A percentile compares a stretch with the other conserved stretches of the same genome.
phyloP scores from a whole-genome alignment of 2,329 filamentous ascomycete genomes.

The Xylariaceae sp. region DNA sequence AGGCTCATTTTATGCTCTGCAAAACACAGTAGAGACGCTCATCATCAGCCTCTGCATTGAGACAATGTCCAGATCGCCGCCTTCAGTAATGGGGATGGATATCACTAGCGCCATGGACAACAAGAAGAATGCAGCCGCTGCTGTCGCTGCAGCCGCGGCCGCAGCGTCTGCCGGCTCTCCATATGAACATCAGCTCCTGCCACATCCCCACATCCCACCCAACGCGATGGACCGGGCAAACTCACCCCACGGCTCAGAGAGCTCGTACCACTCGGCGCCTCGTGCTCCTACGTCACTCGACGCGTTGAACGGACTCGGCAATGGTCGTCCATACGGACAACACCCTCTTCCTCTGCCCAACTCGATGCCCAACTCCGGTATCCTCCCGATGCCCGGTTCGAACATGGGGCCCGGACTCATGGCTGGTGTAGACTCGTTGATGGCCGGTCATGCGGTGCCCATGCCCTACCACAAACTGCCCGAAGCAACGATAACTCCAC shows the following conservation, averaged over 20 bases:
- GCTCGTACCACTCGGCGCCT: slow-evolving; percentile 51
- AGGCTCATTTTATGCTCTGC: too few species aligned
- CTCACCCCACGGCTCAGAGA: slow-evolving; percentile 58
- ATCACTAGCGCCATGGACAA: slow-evolving; percentile 32
- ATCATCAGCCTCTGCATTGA: too few species aligned
- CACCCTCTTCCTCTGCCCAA: slow-evolving; percentile 38
- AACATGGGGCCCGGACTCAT: slow-evolving; percentile 35
- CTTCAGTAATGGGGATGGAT: slow-evolving; percentile 1
- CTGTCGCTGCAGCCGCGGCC: slow-evolving; percentile 23
- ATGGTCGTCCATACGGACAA: slow-evolving; percentile 41
- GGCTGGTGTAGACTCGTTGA: slow-evolving; percentile 36
- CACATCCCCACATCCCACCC: slow-evolving; percentile 27
- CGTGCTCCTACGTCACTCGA: slow-evolving; percentile 27
- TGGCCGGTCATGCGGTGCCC: slow-evolving; percentile 24
- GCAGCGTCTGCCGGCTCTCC: slow-evolving; percentile 18
- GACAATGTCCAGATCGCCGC: slow-evolving; percentile 30
- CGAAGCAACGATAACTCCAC: slow-evolving; percentile 28
- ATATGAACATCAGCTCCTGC: slow-evolving; percentile 23
- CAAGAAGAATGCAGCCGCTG: slow-evolving; percentile 26
- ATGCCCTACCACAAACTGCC: slow-evolving; percentile 38
- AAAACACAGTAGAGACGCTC: too few species aligned
- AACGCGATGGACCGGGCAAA: slow-evolving; percentile 48
- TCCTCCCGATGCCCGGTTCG: slow-evolving; percentile 39
- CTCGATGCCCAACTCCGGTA: slow-evolving; percentile 44
- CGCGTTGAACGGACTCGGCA: slow-evolving; percentile 39